Conservation (phyloP, 257 asterid species). For the Lycium barbarum region DNA sequence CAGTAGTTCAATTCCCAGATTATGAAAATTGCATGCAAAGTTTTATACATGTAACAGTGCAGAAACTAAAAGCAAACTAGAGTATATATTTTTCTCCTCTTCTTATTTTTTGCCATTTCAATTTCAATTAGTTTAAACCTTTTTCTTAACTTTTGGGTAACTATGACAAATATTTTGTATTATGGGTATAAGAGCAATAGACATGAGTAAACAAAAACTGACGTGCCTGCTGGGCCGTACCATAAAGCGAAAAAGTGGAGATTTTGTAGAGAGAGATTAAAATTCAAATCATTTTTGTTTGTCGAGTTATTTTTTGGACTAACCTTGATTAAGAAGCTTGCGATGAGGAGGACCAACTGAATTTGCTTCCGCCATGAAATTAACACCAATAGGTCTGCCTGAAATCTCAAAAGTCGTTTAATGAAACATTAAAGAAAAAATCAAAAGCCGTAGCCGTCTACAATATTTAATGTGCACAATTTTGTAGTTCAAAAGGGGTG, state of each 20-base stretch:
- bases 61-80: constrained; percentile 2
- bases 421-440: constrained; percentile 7
- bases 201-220: constrained; percentile 28
- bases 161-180: not conserved
- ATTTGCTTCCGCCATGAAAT: constrained; percentile 23
- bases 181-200: constrained; percentile 6
- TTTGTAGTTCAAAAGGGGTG: not conserved
- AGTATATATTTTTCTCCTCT: constrained; percentile 19
- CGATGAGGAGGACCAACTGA: constrained; percentile 19
- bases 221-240: constrained; percentile 22
- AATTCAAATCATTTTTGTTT: not conserved
- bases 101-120: not conserved
- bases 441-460: not conserved
- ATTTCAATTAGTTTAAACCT: not conserved
- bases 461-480: not conserved
- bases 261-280: not conserved
- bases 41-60: not conserved
- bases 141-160: not conserved
- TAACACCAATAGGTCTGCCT: constrained; percentile 10
- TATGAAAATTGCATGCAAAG: constrained; percentile 14
- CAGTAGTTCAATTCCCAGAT: not conserved
- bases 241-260: constrained; percentile 3
- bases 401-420: not conserved
- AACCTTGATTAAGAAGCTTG: constrained; percentile 27
- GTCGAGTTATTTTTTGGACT: constrained; percentile 19